Conservation (phyloP, 805 yeast species). For the Tetrapisispora phaffii region DNA sequence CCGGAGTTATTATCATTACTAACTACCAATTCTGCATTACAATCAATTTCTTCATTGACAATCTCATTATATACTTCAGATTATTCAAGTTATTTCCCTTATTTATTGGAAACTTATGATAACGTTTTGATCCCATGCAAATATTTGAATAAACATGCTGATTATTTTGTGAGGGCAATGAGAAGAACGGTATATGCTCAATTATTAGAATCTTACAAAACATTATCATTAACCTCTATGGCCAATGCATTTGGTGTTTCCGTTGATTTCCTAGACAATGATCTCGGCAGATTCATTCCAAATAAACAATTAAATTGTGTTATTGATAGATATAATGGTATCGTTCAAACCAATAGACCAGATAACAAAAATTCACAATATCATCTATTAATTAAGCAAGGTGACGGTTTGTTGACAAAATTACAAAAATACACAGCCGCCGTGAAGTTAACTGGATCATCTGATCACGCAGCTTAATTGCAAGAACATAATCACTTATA, state of each 20-base stretch:
- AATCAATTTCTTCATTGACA: constrained; percentile 73
- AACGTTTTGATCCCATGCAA: constrained; percentile 53
- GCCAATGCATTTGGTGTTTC: constrained; percentile 88
- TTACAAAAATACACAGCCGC: constrained; percentile 96
- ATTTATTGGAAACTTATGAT: constrained; percentile 68
- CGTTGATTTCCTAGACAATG: constrained; percentile 76
- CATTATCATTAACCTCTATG: constrained; percentile 84
- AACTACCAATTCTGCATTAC: constrained; percentile 59
- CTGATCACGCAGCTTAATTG: constrained; percentile 2
- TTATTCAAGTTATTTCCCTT: constrained; percentile 68
- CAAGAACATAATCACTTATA: background rate
- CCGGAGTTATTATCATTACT: constrained; percentile 83
- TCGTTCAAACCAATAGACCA: constrained; percentile 90
- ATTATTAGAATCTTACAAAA: constrained; percentile 85
- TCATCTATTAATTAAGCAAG: constrained; percentile 78
- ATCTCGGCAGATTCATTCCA: constrained; percentile 83
- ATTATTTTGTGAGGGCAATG: constrained; percentile 81
- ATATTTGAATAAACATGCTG: constrained; percentile 68
- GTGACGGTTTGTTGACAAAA: constrained; percentile 85
- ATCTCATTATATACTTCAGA: constrained; percentile 84
- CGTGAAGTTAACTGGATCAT: constrained; percentile 73
- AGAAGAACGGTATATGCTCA: constrained; percentile 93
- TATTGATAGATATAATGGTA: constrained; percentile 89
- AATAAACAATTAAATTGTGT: constrained; percentile 91
- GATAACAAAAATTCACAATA: constrained; percentile 94